A percentile compares a stretch with the other conserved stretches of the same genome.
phyloP scores from a whole-genome alignment of 352 stramenopile genomes.

The Phytophthora cactorum region DNA sequence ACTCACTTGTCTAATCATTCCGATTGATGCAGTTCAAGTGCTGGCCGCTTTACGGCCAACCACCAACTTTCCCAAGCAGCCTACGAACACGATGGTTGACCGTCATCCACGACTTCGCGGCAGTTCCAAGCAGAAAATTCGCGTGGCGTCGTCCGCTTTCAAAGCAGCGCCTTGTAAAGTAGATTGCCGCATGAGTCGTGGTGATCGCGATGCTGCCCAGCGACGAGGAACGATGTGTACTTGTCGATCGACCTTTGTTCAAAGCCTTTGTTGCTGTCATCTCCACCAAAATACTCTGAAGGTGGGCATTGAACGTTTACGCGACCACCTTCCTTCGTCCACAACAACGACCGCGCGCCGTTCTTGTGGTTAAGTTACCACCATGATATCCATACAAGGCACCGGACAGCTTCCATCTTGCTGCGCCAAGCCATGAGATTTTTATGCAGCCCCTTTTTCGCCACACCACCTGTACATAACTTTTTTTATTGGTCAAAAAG shows the following conservation, averaged over 20 bases:
- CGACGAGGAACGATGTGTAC: constrained; percentile 16
- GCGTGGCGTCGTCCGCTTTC: not conserved
- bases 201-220: not conserved
- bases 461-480: not conserved
- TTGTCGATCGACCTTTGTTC: not conserved
- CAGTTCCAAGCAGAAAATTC: constrained; percentile 9
- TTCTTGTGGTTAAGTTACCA: constrained; percentile 21
- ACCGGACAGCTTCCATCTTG: constrained; percentile 9
- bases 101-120: not conserved
- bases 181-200: not conserved
- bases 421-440: constrained; percentile 19
- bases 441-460: constrained; percentile 5
- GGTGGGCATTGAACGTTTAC: not conserved
- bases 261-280: constrained; percentile 2
- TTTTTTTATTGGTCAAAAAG: constrained; percentile 14
- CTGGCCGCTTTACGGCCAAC: too few relatives aligned
- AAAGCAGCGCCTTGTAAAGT: not conserved
- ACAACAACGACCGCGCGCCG: constrained; percentile 1
- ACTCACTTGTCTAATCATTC: constrained; percentile 11
- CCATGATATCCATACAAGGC: not conserved
- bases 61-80: not conserved
- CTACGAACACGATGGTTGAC: not conserved
- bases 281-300: not conserved
- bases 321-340: not conserved
- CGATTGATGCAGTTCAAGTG: constrained; percentile 8